A percentile compares a stretch with the other conserved stretches of the same genome.
Conservation (phyloP, 257 asterid species). For the Orobanche coerulescens region DNA sequence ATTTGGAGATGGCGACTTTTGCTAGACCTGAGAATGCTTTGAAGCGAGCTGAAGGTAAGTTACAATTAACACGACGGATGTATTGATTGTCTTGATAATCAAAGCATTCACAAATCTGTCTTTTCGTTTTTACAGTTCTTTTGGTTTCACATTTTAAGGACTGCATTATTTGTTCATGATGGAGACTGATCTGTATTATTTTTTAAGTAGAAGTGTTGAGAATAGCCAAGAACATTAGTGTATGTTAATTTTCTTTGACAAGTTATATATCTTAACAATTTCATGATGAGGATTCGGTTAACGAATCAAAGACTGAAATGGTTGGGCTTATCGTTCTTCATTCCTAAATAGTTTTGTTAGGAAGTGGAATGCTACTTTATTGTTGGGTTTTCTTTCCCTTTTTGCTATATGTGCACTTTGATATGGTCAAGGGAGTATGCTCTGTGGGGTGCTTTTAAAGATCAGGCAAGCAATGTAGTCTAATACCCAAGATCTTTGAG, state of each 20-base stretch:
- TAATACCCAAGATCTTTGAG: too few species aligned
- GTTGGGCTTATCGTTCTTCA: too few species aligned
- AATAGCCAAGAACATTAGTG: neutral
- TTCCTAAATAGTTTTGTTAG: too few species aligned
- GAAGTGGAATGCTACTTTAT: too few species aligned
- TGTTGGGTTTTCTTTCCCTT: too few species aligned
- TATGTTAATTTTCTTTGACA: neutral
- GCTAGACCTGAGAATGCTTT: constrained; percentile 43
- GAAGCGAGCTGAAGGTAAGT: constrained; percentile 42
- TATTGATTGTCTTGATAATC: neutral
- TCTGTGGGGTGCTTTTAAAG: too few species aligned
- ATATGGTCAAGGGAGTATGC: too few species aligned
- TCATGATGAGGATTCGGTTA: too few species aligned
- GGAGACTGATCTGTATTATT: neutral
- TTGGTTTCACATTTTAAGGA: neutral
- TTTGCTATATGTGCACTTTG: too few species aligned
- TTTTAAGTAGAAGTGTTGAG: neutral
- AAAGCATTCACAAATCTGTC: too few species aligned
- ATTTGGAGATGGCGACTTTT: constrained; percentile 36
- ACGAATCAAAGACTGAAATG: too few species aligned
- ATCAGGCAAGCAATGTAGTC: too few species aligned
- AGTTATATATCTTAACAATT: neutral
- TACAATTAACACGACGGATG: neutral
- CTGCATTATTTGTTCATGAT: neutral
- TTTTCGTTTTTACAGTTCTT: neutral